Percentiles rank a stretch among this genome's conserved stretches.
These are phyloP conservation scores for Microthyrium microscopicum DNA, from an alignment of 2,329 filamentous ascomycete genomes.

Conservation along the genomic window DNA sequence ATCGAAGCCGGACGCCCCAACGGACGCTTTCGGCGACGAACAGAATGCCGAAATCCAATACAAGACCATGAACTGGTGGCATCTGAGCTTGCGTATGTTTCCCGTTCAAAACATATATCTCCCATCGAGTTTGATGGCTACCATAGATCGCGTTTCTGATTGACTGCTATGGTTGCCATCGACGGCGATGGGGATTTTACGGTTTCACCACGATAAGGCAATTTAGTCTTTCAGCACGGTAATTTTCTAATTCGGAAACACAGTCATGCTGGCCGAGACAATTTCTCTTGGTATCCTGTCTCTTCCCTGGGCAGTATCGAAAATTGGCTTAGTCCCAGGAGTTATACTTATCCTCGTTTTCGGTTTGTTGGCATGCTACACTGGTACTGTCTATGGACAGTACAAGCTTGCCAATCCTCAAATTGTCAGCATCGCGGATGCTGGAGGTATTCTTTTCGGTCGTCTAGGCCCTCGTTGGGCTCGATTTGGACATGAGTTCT, in stretches of 20 bases:
- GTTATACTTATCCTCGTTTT: slow-evolving; percentile 36
- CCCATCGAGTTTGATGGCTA: neutral
- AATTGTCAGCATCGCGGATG: slow-evolving; percentile 51
- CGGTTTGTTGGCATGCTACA: slow-evolving; percentile 41
- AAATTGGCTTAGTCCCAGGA: slow-evolving; percentile 36
- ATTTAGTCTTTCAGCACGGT: too few relatives aligned
- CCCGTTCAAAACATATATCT: too few relatives aligned
- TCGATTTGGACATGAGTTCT: slow-evolving; percentile 40
- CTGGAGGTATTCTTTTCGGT: slow-evolving; percentile 45
- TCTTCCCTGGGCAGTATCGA: slow-evolving; percentile 35
- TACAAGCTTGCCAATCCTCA: slow-evolving; percentile 41
- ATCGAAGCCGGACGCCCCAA: too few relatives aligned
- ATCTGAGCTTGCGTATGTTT: slow-evolving; percentile 24
- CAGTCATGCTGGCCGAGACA: slow-evolving; percentile 45
- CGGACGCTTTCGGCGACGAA: slow-evolving; percentile 14
- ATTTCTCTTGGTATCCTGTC: slow-evolving; percentile 40
- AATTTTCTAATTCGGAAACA: too few relatives aligned
- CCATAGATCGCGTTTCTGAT: too few relatives aligned
- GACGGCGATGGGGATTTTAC: too few relatives aligned
- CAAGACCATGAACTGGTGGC: slow-evolving; percentile 34
- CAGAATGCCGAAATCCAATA: slow-evolving; percentile 29
- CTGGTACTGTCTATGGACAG: slow-evolving; percentile 42
- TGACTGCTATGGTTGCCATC: too few relatives aligned
- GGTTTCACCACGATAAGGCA: too few relatives aligned
- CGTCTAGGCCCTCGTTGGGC: too few relatives aligned